Conservation (phyloP, 805 yeast species). For the Candida coleopterorum region DNA sequence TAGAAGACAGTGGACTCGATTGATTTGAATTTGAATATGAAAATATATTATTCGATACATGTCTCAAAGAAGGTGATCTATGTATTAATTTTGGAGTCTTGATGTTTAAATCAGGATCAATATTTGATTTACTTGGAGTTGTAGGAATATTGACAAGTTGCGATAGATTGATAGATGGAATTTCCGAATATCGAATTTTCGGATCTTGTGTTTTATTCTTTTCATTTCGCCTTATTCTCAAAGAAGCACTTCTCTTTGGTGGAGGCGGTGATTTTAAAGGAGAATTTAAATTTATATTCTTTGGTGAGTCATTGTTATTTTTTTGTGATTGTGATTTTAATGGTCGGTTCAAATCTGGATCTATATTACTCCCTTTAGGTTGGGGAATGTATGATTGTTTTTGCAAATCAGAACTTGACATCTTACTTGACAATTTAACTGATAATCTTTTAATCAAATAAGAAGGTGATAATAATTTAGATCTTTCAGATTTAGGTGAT, state of each 20-base stretch:
- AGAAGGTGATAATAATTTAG: conserved; percentile 1
- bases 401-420: not conserved
- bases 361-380: not conserved
- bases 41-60: too few species aligned
- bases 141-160: not conserved
- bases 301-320: not conserved
- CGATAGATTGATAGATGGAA: not conserved
- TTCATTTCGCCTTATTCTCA: too few species aligned
- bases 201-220: too few species aligned
- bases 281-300: not conserved
- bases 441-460: conserved; percentile 5
- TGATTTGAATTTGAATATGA: not conserved
- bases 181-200: not conserved
- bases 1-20: not conserved
- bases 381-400: not conserved
- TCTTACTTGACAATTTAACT: conserved; percentile 1
- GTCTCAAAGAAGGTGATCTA: not conserved
- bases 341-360: not conserved
- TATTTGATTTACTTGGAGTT: conserved; percentile 1
- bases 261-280: too few species aligned
- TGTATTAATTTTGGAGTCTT: not conserved
- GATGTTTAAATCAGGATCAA: conserved; percentile 1
- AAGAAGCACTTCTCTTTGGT: too few species aligned
- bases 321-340: too few species aligned
- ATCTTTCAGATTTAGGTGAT: not conserved